Conservation (phyloP, 2,329 filamentous ascomycete genomes). For the Tricladium varicosporioides region DNA sequence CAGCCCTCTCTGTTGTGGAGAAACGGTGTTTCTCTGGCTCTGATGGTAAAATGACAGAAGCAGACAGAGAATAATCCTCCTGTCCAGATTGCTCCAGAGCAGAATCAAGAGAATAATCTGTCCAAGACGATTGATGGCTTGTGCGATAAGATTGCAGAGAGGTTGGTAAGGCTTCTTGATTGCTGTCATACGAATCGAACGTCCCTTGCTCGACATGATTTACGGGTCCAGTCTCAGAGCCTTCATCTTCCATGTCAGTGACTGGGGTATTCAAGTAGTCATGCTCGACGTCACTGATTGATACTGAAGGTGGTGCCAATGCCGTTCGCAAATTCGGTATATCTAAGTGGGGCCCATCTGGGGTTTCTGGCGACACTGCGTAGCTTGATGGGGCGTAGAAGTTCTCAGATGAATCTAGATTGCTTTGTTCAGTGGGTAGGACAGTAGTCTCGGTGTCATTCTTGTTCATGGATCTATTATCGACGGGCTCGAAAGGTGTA, state of each 20-base stretch:
- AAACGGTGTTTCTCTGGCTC: constrained; percentile 37
- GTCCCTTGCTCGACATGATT: constrained; percentile 5
- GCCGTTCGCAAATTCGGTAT: constrained; percentile 28
- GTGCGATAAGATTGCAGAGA: constrained; percentile 20
- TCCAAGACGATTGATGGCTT: constrained; percentile 30
- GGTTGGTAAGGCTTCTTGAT: constrained; percentile 12
- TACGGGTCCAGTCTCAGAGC: constrained; percentile 23
- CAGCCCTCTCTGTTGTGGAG: constrained; percentile 41
- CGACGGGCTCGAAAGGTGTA: constrained; percentile 12
- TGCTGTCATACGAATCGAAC: constrained; percentile 22
- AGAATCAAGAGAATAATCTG: constrained; percentile 30
- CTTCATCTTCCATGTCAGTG: constrained; percentile 34
- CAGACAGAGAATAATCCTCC: constrained; percentile 11
- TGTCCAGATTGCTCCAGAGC: constrained; percentile 22
- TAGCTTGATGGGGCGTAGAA: constrained; percentile 9
- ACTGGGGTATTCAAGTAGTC: constrained; percentile 27
- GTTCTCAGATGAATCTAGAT: constrained; percentile 12
- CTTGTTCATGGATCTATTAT: constrained; percentile 8
- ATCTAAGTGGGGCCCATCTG: constrained; percentile 19
- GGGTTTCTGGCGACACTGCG: constrained; percentile 5
- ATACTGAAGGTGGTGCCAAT: constrained; percentile 22
- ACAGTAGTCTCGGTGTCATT: background rate
- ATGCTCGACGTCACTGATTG: constrained; percentile 18
- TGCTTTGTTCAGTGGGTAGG: background rate
- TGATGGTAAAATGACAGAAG: constrained; percentile 16